Evolutionary conservation across 495 filamentous ascomycete species (phyloP).

Genomic region (Penicillium goetzii): DNA sequence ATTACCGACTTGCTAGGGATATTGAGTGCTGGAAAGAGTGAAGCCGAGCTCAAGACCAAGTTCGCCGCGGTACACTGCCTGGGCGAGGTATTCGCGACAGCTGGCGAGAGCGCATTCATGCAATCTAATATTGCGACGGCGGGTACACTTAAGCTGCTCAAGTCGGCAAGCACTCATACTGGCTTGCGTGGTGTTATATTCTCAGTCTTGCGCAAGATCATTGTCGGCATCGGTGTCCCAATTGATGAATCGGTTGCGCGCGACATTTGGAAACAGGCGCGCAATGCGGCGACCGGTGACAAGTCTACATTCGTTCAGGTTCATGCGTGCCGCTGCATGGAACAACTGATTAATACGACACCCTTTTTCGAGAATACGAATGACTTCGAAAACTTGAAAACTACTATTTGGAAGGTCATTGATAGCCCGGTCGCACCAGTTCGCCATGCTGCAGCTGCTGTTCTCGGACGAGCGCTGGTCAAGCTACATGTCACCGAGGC

Average conservation of each 20-base stretch:
- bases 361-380: constrained; percentile 84
- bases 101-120: constrained; percentile 91
- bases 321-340: constrained; percentile 78
- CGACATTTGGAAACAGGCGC: constrained; percentile 91
- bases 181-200: constrained; percentile 85
- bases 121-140: constrained; percentile 74
- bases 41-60: constrained; percentile 73
- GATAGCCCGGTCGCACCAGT: constrained; percentile 76
- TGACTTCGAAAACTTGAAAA: constrained; percentile 87
- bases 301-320: constrained; percentile 82
- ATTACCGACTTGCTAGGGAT: constrained; percentile 85
- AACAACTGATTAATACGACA: constrained; percentile 70
- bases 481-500: constrained; percentile 74
- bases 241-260: constrained; percentile 83
- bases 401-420: constrained; percentile 78
- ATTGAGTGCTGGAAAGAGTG: constrained; percentile 75
- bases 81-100: constrained; percentile 84
- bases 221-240: constrained; percentile 70
- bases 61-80: constrained; percentile 90
- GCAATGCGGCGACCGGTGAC: constrained; percentile 74
- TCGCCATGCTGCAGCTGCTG: constrained; percentile 85
- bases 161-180: constrained; percentile 76
- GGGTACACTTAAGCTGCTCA: constrained; percentile 75
- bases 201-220: constrained; percentile 74
- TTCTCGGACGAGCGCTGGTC: constrained; percentile 75